phyloP scores from a whole-genome alignment of 108 stramenopile genomes.

The Phaeodactylum tricornutum region DNA sequence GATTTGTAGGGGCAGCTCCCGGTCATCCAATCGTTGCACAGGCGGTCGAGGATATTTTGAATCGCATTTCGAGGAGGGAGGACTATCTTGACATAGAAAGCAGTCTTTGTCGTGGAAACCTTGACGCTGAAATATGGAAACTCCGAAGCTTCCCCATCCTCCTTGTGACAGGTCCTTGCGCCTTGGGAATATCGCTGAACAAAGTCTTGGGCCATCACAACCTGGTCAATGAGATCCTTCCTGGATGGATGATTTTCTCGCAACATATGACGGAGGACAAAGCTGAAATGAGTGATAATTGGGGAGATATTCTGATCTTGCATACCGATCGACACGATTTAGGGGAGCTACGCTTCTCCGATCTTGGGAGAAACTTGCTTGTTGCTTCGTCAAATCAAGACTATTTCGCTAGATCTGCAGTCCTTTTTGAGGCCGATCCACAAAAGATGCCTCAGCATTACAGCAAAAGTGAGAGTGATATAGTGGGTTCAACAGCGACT shows the following conservation, averaged over 20 bases:
- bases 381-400: constrained; percentile 1
- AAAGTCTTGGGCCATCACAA: constrained; percentile 51
- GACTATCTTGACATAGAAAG: constrained; percentile 60
- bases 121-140: constrained; percentile 51
- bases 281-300: no score
- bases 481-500: not conserved
- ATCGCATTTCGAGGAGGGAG: constrained; percentile 66
- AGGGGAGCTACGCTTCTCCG: constrained; percentile 2
- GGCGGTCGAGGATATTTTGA: constrained; percentile 63
- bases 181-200: constrained; percentile 58
- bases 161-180: constrained; percentile 72
- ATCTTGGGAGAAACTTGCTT: not conserved
- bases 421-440: not conserved
- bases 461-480: constrained; percentile 5
- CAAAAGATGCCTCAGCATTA: not conserved
- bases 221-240: not conserved
- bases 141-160: constrained; percentile 54
- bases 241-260: no score
- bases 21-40: constrained; percentile 74
- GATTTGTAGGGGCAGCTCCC: constrained; percentile 67
- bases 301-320: constrained; percentile 1
- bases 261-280: no score
- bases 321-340: constrained; percentile 2
- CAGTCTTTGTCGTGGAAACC: constrained; percentile 5
- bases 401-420: not conserved